These are phyloP conservation scores for Allantophomopsis lycopodina DNA, from an alignment of 2,329 filamentous ascomycete genomes.

Conservation along the genomic window DNA sequence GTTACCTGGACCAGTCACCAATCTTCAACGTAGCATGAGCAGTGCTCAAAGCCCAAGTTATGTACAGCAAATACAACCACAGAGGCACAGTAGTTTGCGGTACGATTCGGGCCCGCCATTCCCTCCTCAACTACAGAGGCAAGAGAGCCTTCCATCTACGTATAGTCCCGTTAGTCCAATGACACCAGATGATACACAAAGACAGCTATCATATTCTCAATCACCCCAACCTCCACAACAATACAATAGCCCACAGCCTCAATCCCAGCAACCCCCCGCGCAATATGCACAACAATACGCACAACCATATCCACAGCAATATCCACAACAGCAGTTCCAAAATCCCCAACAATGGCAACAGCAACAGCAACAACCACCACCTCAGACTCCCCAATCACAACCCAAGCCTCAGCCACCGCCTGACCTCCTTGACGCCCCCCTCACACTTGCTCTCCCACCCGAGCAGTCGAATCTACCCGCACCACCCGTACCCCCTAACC, in stretches of 20 bases:
- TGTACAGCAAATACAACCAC: conserved; percentile 3
- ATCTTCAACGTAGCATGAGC: conserved; percentile 4
- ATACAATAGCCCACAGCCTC: conserved; percentile 1
- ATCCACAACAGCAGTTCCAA: conserved; percentile 3
- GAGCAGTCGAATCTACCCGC: conserved; percentile 36
- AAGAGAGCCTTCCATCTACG: conserved; percentile 8
- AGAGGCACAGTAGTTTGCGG: conserved; percentile 17
- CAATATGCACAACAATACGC: background rate
- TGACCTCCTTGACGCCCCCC: conserved; percentile 39
- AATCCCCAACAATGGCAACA: conserved; percentile 1
- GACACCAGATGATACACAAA: conserved; percentile 8
- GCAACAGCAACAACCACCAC: conserved; percentile 12
- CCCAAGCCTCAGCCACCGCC: conserved; percentile 18
- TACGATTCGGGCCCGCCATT: conserved; percentile 15
- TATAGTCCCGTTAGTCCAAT: conserved; percentile 13
- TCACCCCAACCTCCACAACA: too few species aligned
- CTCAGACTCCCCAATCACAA: conserved; percentile 17
- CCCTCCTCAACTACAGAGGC: conserved; percentile 15
- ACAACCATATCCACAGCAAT: conserved; percentile 5
- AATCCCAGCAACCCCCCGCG: conserved; percentile 8
- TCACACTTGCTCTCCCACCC: conserved; percentile 34
- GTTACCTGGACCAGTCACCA: conserved; percentile 10
- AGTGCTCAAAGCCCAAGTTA: conserved; percentile 11
- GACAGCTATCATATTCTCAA: background rate
- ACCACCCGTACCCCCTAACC: conserved; percentile 87